Evolutionary conservation across 306 rosid species (phyloP), one percentile per base, ranked within the genome.

Genomic region (Urtica urens): DNA sequence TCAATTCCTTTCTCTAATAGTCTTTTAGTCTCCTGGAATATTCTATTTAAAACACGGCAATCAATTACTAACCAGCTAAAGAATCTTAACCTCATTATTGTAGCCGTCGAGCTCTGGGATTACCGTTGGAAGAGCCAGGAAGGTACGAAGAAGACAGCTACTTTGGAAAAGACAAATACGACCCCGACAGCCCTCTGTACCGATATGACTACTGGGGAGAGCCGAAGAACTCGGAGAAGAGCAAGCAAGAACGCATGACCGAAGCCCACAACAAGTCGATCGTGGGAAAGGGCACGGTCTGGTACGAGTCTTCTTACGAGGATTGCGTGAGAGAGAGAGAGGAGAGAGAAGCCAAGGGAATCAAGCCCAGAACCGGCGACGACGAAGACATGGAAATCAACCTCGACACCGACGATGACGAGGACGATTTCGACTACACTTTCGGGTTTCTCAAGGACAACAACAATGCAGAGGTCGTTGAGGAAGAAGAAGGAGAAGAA

Each of bases 161-260:
- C 71, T 84, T 81, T 27, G 87, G 87, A 28, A 90, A 81, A 55
- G 94, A 62, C 62, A 56, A 77, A 30, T 84, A 77, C 49, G 95
- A 90, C 72, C 94, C 94, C 1, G 21, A 67, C 26, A 90, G 62
- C 48, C 73, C 94, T 61, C 87, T 90, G n/a, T 79, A 85, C 51
- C 90, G 94, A 9, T 79, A 77, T 49, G 99, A 85, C 67, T 81
- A 85, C 38, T 85, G 99, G 99, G 99, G 95, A 19, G 99, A 84
- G 49, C 99, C 95, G 40, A 79, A 90, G 76, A 81, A 85, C 67
- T 90, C 97, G 12, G 97, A 90, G 49, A 82, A 85, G 79, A 81
- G 95, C 71, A 77, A 71, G 68, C 80, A 66, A 75, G 79, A 79
- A 58, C 55, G 94, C 62, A 65, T 75, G 77, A 63, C 73, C 0